These are phyloP conservation scores for Ophiorrhiza pumila DNA, from an alignment of 257 asterid species.

Conservation along the genomic window DNA sequence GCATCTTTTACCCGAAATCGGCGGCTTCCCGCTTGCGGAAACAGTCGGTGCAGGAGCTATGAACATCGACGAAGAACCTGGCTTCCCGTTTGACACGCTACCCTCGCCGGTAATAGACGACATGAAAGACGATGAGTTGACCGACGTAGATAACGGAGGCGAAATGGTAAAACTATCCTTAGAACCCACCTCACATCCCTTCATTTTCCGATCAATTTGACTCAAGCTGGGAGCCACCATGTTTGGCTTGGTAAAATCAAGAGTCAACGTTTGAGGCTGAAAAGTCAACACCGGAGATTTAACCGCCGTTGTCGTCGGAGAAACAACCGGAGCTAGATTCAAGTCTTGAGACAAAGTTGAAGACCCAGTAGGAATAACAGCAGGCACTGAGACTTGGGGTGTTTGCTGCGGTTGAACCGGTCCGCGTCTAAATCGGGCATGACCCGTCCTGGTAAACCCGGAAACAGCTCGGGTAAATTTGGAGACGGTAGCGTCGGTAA, in stretches of 20 bases:
- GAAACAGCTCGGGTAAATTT: slow-evolving; percentile 49
- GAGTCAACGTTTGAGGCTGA: slow-evolving; percentile 35
- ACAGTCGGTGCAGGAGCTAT: slow-evolving; percentile 31
- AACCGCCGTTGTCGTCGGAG: slow-evolving; percentile 11
- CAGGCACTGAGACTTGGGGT: slow-evolving; percentile 15
- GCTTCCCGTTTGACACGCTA: slow-evolving; percentile 66
- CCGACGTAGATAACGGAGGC: slow-evolving; percentile 33
- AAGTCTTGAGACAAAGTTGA: slow-evolving; percentile 22
- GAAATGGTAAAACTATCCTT: slow-evolving; percentile 40
- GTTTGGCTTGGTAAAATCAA: slow-evolving; percentile 47
- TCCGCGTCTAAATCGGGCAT: slow-evolving; percentile 75
- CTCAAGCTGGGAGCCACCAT: slow-evolving; percentile 1
- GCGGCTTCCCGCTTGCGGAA: slow-evolving; percentile 60
- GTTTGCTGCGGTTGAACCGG: slow-evolving; percentile 47
- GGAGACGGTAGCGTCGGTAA: slow-evolving; percentile 67
- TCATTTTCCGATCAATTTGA: slow-evolving; percentile 12
- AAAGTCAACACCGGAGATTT: background rate
- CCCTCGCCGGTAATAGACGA: slow-evolving; percentile 83
- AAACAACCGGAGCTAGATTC: slow-evolving; percentile 16
- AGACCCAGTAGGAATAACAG: slow-evolving; percentile 1
- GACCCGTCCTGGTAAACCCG: slow-evolving; percentile 59
- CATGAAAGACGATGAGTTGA: slow-evolving; percentile 52
- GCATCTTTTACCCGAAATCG: slow-evolving; percentile 59
- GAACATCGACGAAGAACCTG: slow-evolving; percentile 37
- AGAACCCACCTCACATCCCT: background rate